A percentile compares a stretch with the other conserved stretches of the same genome.
These are phyloP conservation scores for Umbilicus rupestris DNA, from an alignment of 164 flowering plant genomes.

Conservation along the genomic window DNA sequence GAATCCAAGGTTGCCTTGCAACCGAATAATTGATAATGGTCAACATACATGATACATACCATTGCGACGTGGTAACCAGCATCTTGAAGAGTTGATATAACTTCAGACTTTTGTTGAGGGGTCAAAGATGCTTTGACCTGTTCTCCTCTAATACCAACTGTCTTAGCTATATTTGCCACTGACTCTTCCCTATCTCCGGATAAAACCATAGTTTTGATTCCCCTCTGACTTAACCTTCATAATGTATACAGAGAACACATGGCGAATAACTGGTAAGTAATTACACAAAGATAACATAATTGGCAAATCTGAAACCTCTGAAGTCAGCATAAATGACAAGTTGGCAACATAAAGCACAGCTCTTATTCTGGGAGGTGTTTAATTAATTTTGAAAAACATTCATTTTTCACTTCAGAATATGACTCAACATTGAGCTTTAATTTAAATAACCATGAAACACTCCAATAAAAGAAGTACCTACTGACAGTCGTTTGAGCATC, in stretches of 20 bases:
- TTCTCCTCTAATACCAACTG: constrained; percentile 56
- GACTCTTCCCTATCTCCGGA: constrained; percentile 99
- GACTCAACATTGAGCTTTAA: background rate
- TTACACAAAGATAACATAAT: background rate
- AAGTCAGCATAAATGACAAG: background rate
- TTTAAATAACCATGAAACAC: background rate
- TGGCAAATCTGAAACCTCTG: background rate
- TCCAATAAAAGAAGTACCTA: constrained; percentile 34
- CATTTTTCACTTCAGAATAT: background rate
- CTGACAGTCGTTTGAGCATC: constrained; percentile 68
- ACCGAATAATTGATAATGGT: background rate
- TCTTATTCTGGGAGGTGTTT: background rate
- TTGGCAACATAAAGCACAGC: background rate
- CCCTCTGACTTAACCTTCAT: constrained; percentile 61
- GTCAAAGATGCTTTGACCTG: constrained; percentile 52
- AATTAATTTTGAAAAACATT: background rate
- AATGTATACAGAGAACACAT: constrained; percentile 5
- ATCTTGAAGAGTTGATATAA: constrained; percentile 54
- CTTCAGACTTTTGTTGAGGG: constrained; percentile 61
- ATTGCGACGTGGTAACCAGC: constrained; percentile 79
- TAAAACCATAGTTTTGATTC: constrained; percentile 62
- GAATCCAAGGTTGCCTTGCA: background rate
- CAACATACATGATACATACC: constrained; percentile 42
- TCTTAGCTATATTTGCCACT: constrained; percentile 75
- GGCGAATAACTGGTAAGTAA: background rate